phyloP scores from a whole-genome alignment of 805 yeast species.

The Saturnispora besseyi region DNA sequence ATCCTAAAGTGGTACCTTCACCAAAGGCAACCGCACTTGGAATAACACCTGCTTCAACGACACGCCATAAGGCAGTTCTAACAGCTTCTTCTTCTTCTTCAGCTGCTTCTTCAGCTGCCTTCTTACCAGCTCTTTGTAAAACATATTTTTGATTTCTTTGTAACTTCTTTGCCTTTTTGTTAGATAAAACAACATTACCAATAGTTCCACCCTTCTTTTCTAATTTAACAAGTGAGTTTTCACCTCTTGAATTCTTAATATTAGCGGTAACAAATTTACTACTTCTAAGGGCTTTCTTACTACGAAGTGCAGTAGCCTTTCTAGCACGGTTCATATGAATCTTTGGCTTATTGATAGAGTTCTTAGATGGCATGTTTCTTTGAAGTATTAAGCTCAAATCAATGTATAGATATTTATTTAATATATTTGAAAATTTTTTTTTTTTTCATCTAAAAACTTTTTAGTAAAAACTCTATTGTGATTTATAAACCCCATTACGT shows the following conservation, averaged over 20 bases:
- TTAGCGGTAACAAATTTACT: constrained; percentile 6
- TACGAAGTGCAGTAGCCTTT: constrained; percentile 43
- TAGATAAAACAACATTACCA: constrained; percentile 60
- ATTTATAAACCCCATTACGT: neutral
- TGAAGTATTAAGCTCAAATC: too few relatives aligned
- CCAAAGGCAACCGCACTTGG: constrained; percentile 37
- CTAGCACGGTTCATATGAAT: constrained; percentile 42
- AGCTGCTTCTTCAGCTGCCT: constrained; percentile 33
- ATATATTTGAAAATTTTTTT: neutral
- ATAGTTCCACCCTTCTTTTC: constrained; percentile 26
- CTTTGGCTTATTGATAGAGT: constrained; percentile 75
- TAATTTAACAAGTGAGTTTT: constrained; percentile 36
- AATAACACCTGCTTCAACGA: constrained; percentile 49
- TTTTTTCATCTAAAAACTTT: neutral
- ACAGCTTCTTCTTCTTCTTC: constrained; percentile 36
- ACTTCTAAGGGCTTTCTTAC: constrained; percentile 22
- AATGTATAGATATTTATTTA: too few relatives aligned
- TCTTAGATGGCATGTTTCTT: constrained; percentile 63
- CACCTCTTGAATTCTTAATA: constrained; percentile 10
- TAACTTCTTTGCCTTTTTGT: constrained; percentile 69
- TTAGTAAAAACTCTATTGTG: too few relatives aligned
- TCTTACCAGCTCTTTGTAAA: constrained; percentile 35
- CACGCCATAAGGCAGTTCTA: constrained; percentile 63
- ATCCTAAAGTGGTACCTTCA: constrained; percentile 71
- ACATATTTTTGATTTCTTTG: constrained; percentile 72